phyloP scores from a whole-genome alignment of 106 monocot species.

The Amphibolis antarctica region DNA sequence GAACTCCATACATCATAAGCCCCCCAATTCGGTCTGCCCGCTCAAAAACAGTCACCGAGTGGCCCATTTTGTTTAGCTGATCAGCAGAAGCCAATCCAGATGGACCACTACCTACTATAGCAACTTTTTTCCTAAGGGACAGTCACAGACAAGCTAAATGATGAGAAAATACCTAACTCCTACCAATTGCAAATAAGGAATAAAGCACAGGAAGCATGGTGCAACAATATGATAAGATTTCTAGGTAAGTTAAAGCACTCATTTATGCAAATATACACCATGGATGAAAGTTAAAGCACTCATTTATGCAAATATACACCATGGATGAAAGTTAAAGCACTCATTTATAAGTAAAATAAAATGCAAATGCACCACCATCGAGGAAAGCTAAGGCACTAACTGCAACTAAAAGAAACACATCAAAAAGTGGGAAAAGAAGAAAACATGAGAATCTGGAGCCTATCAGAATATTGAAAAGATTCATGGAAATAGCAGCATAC shows the following conservation, averaged over 20 bases:
- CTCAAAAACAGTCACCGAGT: slow-evolving; percentile 81
- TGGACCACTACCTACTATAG: slow-evolving; percentile 90
- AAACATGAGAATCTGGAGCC: neutral
- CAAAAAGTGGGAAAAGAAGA: too few relatives aligned
- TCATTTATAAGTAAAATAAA: too few relatives aligned
- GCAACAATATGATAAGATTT: too few relatives aligned
- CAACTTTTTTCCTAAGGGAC: slow-evolving; percentile 57
- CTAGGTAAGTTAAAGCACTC: too few relatives aligned
- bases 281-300: too few relatives aligned
- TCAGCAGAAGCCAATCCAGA: slow-evolving; percentile 94
- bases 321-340: too few relatives aligned
- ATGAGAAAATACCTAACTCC: neutral
- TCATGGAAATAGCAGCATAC: slow-evolving; percentile 20
- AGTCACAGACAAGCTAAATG: neutral
- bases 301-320: too few relatives aligned
- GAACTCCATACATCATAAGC: slow-evolving; percentile 99
- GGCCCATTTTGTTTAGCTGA: slow-evolving; percentile 98
- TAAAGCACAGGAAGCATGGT: neutral
- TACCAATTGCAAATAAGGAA: neutral
- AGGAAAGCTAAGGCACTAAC: too few relatives aligned
- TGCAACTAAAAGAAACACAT: too few relatives aligned
- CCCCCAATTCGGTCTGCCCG: slow-evolving; percentile 96
- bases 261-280: too few relatives aligned
- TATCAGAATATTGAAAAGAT: neutral
- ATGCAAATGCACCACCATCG: too few relatives aligned